These are phyloP conservation scores for Coemansia javaensis DNA, from an alignment of 192 early-diverging fungal species.

Conservation along the genomic window DNA sequence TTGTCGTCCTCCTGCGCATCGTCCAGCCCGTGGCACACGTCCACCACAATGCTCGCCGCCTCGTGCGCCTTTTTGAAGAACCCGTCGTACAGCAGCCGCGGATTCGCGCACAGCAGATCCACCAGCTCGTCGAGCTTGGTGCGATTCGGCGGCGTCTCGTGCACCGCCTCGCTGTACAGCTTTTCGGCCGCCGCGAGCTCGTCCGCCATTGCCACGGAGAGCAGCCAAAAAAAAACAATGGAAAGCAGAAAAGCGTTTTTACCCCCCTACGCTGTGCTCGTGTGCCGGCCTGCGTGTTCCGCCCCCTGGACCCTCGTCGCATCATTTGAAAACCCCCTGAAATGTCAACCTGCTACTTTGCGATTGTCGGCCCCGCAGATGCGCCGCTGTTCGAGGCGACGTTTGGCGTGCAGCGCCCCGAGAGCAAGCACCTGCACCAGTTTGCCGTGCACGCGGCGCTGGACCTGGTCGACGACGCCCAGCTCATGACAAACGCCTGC, in stretches of 20 bases:
- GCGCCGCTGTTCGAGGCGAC: constrained; percentile 96
- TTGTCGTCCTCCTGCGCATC: constrained; percentile 19
- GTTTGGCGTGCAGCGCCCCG: constrained; percentile 55
- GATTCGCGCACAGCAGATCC: constrained; percentile 30
- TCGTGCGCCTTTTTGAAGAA: constrained; percentile 36
- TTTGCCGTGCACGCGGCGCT: constrained; percentile 96
- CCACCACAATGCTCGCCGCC: constrained; percentile 21
- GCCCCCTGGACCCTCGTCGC: too few relatives aligned
- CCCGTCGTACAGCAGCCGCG: constrained; percentile 19
- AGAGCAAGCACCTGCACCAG: constrained; percentile 91
- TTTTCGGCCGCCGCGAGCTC: background rate
- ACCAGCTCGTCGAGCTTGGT: constrained; percentile 35
- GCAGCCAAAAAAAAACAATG: background rate
- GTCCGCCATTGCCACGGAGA: background rate
- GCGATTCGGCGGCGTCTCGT: constrained; percentile 45
- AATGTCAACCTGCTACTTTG: constrained; percentile 72
- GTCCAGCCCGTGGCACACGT: constrained; percentile 12
- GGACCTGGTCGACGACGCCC: constrained; percentile 93
- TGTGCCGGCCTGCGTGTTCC: background rate
- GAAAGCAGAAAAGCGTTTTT: background rate
- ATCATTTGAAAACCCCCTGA: background rate
- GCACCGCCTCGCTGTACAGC: constrained; percentile 32
- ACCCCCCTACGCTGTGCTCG: background rate
- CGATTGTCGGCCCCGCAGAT: constrained; percentile 89
- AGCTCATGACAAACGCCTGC: constrained; percentile 82